Conservation (phyloP, 2,329 filamentous ascomycete species). For the Aspergillus transmontanensis region DNA sequence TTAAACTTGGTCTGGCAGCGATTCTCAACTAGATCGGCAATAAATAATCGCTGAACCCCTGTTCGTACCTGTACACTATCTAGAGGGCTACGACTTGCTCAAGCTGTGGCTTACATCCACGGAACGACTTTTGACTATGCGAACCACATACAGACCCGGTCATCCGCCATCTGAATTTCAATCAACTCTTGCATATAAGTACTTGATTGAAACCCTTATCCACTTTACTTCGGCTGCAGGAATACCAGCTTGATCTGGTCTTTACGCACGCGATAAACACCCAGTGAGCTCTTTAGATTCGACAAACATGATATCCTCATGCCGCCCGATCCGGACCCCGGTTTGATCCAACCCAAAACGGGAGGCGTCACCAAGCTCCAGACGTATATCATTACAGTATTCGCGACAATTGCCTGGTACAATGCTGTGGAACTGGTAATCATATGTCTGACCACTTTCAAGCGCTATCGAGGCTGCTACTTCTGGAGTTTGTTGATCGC, state of each 20-base stretch:
- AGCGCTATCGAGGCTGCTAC: slow-evolving; percentile 44
- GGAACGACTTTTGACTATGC: not conserved
- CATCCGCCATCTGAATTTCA: not conserved
- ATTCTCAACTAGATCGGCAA: not conserved
- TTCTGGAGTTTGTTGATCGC: slow-evolving; percentile 48
- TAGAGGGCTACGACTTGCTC: not conserved
- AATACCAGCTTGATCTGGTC: too few species aligned
- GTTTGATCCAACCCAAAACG: not conserved
- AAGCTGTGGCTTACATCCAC: not conserved
- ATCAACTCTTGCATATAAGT: not conserved
- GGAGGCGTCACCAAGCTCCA: not conserved
- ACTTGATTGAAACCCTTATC: not conserved
- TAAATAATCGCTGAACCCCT: not conserved
- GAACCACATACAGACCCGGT: not conserved
- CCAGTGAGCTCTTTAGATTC: not conserved
- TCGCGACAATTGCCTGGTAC: slow-evolving; percentile 47
- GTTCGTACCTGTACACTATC: too few species aligned
- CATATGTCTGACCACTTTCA: slow-evolving; percentile 47
- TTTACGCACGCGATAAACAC: not conserved
- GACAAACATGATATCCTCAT: not conserved
- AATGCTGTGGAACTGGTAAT: slow-evolving; percentile 49
- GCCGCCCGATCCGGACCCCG: not conserved
- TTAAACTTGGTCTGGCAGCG: not conserved
- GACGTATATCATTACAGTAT: slow-evolving; percentile 34
- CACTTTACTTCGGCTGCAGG: not conserved